phyloP scores from a whole-genome alignment of 805 yeast species.

The Wickerhamomyces hampshirensis region DNA sequence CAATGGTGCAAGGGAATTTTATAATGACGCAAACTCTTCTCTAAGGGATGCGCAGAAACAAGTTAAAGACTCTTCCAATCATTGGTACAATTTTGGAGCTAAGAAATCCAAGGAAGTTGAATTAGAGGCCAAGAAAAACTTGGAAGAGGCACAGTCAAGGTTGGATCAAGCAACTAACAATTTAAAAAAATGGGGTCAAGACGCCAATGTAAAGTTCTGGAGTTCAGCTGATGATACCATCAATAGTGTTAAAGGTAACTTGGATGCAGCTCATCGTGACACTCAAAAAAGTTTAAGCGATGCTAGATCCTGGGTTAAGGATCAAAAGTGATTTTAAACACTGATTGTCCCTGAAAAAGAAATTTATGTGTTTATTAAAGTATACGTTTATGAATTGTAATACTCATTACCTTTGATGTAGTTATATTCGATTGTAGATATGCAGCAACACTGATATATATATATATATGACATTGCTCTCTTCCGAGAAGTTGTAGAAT shows the following conservation, averaged over 20 bases:
- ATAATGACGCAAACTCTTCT: conserved; percentile 28
- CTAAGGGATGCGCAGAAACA: conserved; percentile 32
- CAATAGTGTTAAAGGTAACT: conserved; percentile 22
- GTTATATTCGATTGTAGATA: no score
- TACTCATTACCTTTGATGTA: no score
- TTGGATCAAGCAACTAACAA: conserved; percentile 14
- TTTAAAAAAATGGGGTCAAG: conserved; percentile 25
- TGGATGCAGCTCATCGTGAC: conserved; percentile 19
- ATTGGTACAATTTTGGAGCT: conserved; percentile 37
- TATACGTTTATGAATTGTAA: not conserved
- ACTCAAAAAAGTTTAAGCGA: conserved; percentile 18
- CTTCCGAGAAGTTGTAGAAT: no score
- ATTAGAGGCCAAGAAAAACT: conserved; percentile 26
- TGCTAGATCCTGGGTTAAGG: conserved; percentile 21
- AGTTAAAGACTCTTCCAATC: conserved; percentile 26
- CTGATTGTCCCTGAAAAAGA: not conserved
- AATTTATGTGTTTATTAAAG: no score
- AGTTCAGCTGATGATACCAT: conserved; percentile 27
- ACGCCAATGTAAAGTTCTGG: conserved; percentile 27
- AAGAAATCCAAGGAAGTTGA: conserved; percentile 32
- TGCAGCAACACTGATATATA: no score
- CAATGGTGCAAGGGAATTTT: conserved; percentile 24
- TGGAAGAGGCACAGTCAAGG: conserved; percentile 24
- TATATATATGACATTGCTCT: no score
- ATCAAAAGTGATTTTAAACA: conserved; percentile 10